A percentile compares a stretch with the other conserved stretches of the same genome.
These are phyloP conservation scores for Aspergillus japonicus DNA, from an alignment of 2,329 filamentous ascomycete genomes.

Conservation along the genomic window DNA sequence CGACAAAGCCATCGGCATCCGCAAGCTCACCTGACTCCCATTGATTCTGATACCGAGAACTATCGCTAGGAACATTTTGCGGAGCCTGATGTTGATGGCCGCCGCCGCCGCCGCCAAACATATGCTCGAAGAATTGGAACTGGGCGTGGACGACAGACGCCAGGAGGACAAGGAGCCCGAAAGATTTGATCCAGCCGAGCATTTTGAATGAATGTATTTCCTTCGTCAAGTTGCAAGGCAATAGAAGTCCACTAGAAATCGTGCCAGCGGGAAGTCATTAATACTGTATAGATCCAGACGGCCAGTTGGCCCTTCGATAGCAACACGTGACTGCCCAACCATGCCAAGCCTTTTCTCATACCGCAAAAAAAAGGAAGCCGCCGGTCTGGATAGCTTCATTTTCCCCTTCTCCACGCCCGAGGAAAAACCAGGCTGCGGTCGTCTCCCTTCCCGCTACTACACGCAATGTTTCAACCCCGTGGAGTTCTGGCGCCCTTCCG, in stretches of 20 bases:
- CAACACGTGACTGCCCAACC: slow-evolving; percentile 25
- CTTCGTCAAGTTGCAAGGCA: slow-evolving; percentile 5
- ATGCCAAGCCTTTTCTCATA: slow-evolving; percentile 12
- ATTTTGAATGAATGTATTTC: slow-evolving; percentile 18
- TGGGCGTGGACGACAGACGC: slow-evolving; percentile 66
- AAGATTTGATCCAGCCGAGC: slow-evolving; percentile 26
- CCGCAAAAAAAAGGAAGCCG: slow-evolving; percentile 18
- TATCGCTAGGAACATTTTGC: slow-evolving; percentile 80
- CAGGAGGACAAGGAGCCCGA: slow-evolving; percentile 57
- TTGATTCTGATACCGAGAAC: slow-evolving; percentile 70
- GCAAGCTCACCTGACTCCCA: slow-evolving; percentile 62
- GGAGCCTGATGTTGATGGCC: slow-evolving; percentile 58
- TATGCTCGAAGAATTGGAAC: slow-evolving; percentile 97
- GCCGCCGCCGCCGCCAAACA: slow-evolving; percentile 59
- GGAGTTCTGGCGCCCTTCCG: slow-evolving; percentile 37
- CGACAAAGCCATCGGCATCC: not conserved
- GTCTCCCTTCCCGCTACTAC: not conserved
- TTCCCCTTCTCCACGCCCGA: slow-evolving; percentile 6
- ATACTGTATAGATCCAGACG: not conserved
- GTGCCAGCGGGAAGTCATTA: not conserved
- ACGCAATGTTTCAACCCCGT: slow-evolving; percentile 44
- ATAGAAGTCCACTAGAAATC: not conserved
- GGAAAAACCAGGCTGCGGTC: not conserved
- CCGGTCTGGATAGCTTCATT: not conserved
- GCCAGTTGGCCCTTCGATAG: not conserved